A percentile compares a stretch with the other conserved stretches of the same genome.
Evolutionary conservation across 2,329 filamentous ascomycete genomes (phyloP).

Genomic region (Paecilomyces niveus): DNA sequence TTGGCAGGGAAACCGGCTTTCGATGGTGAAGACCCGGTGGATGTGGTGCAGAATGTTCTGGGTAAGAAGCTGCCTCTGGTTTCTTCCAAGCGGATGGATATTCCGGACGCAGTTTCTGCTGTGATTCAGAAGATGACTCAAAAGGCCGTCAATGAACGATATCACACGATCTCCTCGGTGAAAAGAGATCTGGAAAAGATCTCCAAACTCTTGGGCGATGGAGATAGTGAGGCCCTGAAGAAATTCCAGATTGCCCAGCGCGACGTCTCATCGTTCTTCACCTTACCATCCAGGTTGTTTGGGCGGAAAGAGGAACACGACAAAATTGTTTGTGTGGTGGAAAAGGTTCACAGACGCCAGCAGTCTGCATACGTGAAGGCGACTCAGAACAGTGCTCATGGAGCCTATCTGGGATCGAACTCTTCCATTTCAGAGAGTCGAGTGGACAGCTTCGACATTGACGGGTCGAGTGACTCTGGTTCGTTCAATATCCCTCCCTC

Average conservation of each 20-base stretch:
- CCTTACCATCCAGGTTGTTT: constrained; percentile 73
- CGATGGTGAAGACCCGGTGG: constrained; percentile 70
- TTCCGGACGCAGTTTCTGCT: constrained; percentile 72
- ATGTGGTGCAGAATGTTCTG: constrained; percentile 86
- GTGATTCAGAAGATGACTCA: constrained; percentile 91
- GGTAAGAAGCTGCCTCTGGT: constrained; percentile 70
- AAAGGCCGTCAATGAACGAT: constrained; percentile 79
- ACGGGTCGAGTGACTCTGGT: constrained; percentile 50
- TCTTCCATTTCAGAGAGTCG: constrained; percentile 48
- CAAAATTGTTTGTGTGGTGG: constrained; percentile 65
- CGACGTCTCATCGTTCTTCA: constrained; percentile 88
- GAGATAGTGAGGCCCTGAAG: constrained; percentile 63
- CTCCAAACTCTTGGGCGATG: constrained; percentile 65
- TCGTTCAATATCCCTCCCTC: constrained; percentile 33
- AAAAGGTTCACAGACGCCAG: constrained; percentile 65
- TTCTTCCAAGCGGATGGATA: constrained; percentile 68
- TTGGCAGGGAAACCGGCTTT: constrained; percentile 75
- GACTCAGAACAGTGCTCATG: constrained; percentile 27
- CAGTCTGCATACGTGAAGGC: constrained; percentile 26
- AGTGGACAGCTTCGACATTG: constrained; percentile 42
- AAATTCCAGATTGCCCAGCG: constrained; percentile 72
- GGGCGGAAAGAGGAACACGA: constrained; percentile 68
- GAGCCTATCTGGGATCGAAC: constrained; percentile 45
- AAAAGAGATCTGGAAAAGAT: constrained; percentile 73
- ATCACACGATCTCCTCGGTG: constrained; percentile 80